A percentile compares a stretch with the other conserved stretches of the same genome.
These are phyloP conservation scores for Oryza meyeriana DNA, from an alignment of 176 grass and related monocot species.

Conservation along the genomic window DNA sequence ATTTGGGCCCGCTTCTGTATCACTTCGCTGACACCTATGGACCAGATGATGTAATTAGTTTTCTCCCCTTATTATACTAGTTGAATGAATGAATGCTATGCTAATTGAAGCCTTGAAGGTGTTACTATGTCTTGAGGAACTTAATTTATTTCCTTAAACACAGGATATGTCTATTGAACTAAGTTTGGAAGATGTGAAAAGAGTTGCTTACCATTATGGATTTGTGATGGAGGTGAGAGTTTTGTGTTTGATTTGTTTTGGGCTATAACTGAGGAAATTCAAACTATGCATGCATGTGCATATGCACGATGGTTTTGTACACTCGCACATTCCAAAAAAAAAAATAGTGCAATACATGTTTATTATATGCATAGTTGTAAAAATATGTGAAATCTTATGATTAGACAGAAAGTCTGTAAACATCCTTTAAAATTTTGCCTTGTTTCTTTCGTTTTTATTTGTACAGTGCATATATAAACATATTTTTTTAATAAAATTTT, in stretches of 20 bases:
- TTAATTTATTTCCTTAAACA: conserved; percentile 43
- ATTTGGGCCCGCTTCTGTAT: conserved; percentile 91
- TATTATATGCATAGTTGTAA: background rate
- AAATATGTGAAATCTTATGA: background rate
- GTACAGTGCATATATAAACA: no score
- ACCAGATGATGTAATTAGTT: conserved; percentile 71
- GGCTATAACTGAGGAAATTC: background rate
- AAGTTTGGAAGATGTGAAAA: conserved; percentile 99
- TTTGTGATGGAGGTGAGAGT: conserved; percentile 84
- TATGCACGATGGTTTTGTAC: background rate
- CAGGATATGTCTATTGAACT: conserved; percentile 99
- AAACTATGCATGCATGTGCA: background rate
- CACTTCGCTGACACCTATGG: conserved; percentile 89
- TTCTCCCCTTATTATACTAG: background rate
- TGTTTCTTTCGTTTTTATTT: no score
- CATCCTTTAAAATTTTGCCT: no score
- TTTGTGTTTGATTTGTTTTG: conserved; percentile 17
- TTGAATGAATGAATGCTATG: background rate
- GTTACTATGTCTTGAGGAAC: conserved; percentile 25
- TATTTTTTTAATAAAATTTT: no score
- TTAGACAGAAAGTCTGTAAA: background rate
- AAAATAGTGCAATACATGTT: background rate
- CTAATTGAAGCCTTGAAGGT: background rate
- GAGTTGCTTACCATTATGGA: conserved; percentile 72
- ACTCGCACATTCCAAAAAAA: background rate